A percentile compares a stretch with the other conserved stretches of the same genome.
phyloP scores from a whole-genome alignment of 768 basidiomycete species.

The Phallus indusiatus region DNA sequence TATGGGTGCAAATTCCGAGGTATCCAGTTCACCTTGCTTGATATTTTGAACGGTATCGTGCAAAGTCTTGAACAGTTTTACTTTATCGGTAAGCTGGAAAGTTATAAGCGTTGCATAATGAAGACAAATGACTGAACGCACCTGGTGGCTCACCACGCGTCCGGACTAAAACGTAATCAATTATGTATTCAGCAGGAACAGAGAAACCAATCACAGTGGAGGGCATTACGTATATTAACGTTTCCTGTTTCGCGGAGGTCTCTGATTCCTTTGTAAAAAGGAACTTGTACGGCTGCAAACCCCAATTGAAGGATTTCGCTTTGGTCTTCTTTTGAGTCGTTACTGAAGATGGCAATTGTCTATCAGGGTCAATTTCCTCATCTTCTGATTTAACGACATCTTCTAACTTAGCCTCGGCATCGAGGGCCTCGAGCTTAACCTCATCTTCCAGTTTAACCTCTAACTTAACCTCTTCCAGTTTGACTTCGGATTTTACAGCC shows the following conservation, averaged over 20 bases:
- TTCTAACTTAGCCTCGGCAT: constrained; percentile 11
- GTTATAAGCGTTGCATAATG: background rate
- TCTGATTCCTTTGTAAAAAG: constrained; percentile 21
- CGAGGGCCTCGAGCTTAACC: background rate
- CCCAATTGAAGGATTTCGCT: constrained; percentile 21
- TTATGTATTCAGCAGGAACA: background rate
- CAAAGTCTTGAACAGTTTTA: constrained; percentile 30
- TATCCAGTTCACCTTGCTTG: constrained; percentile 13
- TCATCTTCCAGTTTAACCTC: background rate
- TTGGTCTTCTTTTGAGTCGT: constrained; percentile 1
- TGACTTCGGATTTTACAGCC: background rate
- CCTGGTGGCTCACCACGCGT: constrained; percentile 63
- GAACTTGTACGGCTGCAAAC: constrained; percentile 44
- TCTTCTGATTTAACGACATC: background rate
- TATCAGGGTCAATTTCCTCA: background rate
- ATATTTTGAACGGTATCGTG: constrained; percentile 21
- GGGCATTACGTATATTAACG: constrained; percentile 13
- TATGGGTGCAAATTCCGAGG: background rate
- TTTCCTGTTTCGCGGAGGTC: background rate
- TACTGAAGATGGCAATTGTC: background rate
- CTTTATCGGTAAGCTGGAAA: constrained; percentile 35
- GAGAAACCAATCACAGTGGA: constrained; percentile 6
- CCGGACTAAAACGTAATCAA: constrained; percentile 34
- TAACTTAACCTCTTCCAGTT: background rate
- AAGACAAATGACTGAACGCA: constrained; percentile 20